Evolutionary conservation across 2,329 filamentous ascomycete species (phyloP).

Genomic region (Penicillium thymicola): DNA sequence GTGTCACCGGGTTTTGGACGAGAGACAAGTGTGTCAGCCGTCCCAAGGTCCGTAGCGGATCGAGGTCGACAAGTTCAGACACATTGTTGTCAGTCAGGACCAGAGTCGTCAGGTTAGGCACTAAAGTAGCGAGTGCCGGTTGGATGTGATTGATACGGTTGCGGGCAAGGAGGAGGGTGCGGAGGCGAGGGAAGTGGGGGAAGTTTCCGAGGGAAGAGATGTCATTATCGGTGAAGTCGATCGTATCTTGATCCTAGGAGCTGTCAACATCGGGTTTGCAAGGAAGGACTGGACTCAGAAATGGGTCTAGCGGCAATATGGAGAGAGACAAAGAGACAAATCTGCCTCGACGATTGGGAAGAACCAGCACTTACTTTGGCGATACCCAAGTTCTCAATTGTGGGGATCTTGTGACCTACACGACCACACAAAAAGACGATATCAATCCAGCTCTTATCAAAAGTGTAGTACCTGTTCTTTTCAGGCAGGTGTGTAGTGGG

Average conservation of each 20-base stretch:
- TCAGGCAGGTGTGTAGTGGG: constrained; percentile 48
- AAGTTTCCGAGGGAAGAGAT: constrained; percentile 88
- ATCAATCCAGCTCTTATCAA: constrained; percentile 74
- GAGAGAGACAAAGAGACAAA: constrained; percentile 4
- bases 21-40: constrained; percentile 76
- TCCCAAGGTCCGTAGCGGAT: constrained; percentile 67
- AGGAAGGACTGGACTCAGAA: too few relatives aligned
- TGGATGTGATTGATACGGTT: constrained; percentile 86
- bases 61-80: constrained; percentile 79
- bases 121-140: constrained; percentile 65
- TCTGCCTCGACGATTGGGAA: background rate
- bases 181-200: constrained; percentile 82
- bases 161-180: constrained; percentile 80
- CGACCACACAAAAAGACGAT: constrained; percentile 53
- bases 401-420: constrained; percentile 95
- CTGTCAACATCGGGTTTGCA: constrained; percentile 3
- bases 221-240: constrained; percentile 98
- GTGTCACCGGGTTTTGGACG: constrained; percentile 82
- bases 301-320: background rate
- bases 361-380: constrained; percentile 66
- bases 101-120: constrained; percentile 79
- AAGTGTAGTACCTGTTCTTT: constrained; percentile 86
- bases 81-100: constrained; percentile 82
- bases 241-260: constrained; percentile 86
- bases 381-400: constrained; percentile 95